Evolutionary conservation across 257 asterid species (phyloP).

Genomic region (Phtheirospermum japonicum): DNA sequence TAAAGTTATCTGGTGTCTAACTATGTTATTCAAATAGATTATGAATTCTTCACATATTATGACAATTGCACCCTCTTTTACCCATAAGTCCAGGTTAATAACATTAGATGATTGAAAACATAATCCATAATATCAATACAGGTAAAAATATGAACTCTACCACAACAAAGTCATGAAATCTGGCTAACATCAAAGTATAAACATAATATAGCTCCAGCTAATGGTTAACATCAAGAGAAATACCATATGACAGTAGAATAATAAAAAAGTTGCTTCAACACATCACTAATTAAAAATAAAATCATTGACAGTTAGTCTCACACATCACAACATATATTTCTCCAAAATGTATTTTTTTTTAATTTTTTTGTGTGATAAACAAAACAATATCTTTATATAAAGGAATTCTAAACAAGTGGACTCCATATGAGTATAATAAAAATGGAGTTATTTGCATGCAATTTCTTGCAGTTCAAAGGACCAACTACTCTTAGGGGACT

Average conservation of each 20-base stretch:
- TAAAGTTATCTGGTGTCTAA: background rate
- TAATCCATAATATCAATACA: background rate
- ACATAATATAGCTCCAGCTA: background rate
- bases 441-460: background rate
- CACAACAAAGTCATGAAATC: background rate
- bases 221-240: no score
- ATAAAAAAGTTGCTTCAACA: background rate
- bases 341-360: no score
- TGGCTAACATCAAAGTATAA: background rate
- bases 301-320: no score
- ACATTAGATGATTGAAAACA: background rate
- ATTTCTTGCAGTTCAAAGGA: no score
- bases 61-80: background rate
- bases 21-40: slow-evolving; percentile 8
- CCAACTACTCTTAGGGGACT: no score
- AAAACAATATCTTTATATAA: background rate
- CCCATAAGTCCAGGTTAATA: background rate
- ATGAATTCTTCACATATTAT: background rate
- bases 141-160: background rate
- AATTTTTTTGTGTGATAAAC: no score
- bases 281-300: background rate
- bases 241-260: no score
- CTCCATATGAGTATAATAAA: background rate
- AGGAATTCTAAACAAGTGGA: background rate
- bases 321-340: background rate